A percentile compares a stretch with the other conserved stretches of the same genome.
Evolutionary conservation across 768 basidiomycete species (phyloP).

Genomic region (Auricularia auricula-judae): DNA sequence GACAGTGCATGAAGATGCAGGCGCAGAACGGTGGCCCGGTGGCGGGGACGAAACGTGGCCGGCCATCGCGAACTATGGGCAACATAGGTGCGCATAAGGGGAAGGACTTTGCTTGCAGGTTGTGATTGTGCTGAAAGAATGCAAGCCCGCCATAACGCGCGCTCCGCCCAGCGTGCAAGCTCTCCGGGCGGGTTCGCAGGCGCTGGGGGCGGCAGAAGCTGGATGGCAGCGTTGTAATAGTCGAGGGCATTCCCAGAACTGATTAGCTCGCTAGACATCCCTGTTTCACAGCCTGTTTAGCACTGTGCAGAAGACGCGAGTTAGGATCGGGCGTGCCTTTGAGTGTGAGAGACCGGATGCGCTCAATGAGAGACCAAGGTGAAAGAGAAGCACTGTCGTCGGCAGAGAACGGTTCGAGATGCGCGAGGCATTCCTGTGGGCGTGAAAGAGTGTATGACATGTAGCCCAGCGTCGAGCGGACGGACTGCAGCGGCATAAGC

Average conservation of each 20-base stretch:
- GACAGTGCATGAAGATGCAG: constrained; percentile 68
- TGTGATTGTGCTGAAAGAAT: constrained; percentile 45
- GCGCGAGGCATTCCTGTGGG: neutral
- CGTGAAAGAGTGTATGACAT: neutral
- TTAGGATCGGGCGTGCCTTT: neutral
- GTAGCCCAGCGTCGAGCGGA: neutral
- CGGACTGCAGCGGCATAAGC: neutral
- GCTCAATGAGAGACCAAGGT: neutral
- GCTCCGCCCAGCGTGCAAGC: constrained; percentile 78
- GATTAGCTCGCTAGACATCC: constrained; percentile 8
- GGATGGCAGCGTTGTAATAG: constrained; percentile 43
- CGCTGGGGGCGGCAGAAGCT: constrained; percentile 39
- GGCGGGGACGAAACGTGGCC: constrained; percentile 60
- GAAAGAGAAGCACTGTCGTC: neutral
- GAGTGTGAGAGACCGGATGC: neutral
- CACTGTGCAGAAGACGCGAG: neutral
- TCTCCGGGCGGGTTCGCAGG: constrained; percentile 42
- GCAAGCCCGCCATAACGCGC: constrained; percentile 71
- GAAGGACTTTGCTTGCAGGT: constrained; percentile 18
- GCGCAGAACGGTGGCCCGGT: constrained; percentile 57
- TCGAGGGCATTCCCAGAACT: constrained; percentile 37
- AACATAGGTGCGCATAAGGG: constrained; percentile 31
- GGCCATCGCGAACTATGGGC: constrained; percentile 64
- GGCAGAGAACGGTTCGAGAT: neutral
- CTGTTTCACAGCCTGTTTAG: constrained; percentile 3